Percentiles rank a stretch among this genome's conserved stretches.
phyloP scores from a whole-genome alignment of 495 filamentous ascomycete genomes.

The Neurospora tetrasperma region DNA sequence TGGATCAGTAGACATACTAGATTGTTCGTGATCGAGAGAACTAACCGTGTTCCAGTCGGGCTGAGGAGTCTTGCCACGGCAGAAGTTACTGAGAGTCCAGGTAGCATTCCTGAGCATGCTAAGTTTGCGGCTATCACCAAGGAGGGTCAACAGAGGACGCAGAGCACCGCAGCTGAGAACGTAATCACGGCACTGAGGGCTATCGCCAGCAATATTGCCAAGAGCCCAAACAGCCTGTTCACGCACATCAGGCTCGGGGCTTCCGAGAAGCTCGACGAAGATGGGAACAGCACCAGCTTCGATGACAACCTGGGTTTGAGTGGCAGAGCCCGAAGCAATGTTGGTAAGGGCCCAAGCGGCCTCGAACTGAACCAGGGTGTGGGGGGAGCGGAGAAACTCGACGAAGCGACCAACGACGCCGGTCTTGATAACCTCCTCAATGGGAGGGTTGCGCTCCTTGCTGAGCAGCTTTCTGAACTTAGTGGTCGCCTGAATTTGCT shows the following conservation, averaged over 20 bases:
- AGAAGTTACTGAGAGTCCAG: constrained; percentile 99
- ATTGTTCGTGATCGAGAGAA: constrained; percentile 7
- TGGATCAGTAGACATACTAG: constrained; percentile 10
- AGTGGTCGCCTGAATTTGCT: constrained; percentile 96
- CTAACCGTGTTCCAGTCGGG: constrained; percentile 94
- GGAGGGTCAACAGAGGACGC: constrained; percentile 73
- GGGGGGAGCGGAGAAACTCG: constrained; percentile 94
- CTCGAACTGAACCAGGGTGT: constrained; percentile 98
- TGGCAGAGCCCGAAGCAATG: constrained; percentile 94
- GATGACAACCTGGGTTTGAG: constrained; percentile 97
- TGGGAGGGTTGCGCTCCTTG: constrained; percentile 98
- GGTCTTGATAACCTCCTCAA: constrained; percentile 98
- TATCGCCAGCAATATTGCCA: constrained; percentile 98
- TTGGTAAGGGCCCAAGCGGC: constrained; percentile 99
- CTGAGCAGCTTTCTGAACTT: constrained; percentile 97
- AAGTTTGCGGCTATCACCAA: constrained; percentile 96
- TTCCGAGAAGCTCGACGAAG: constrained; percentile 89
- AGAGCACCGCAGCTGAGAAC: constrained; percentile 85
- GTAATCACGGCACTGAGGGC: constrained; percentile 92
- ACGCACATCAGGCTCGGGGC: constrained; percentile 94
- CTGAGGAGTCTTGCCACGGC: constrained; percentile 98
- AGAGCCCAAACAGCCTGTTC: constrained; percentile 99
- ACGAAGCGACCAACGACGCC: constrained; percentile 97
- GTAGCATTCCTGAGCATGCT: constrained; percentile 99
- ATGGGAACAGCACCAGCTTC: constrained; percentile 97